phyloP scores from a whole-genome alignment of 345 rosid species.

The Corymbia maculata region DNA sequence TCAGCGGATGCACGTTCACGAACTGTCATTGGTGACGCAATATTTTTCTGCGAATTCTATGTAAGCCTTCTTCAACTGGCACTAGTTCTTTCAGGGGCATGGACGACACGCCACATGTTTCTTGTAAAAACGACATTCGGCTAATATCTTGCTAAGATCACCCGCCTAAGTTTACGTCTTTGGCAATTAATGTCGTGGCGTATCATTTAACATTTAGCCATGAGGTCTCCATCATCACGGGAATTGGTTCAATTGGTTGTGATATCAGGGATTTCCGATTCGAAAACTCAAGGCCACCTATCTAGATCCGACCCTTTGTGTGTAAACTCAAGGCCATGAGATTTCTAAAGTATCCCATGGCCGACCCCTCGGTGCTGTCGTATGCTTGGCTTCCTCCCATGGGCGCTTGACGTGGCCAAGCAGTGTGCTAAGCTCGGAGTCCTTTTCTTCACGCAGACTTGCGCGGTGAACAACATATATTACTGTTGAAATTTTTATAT shows the following conservation, averaged over 20 bases:
- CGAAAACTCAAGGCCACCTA: neutral
- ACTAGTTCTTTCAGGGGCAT: neutral
- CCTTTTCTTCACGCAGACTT: constrained; percentile 23
- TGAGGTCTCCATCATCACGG: neutral
- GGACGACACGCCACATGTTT: neutral
- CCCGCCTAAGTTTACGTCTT: no score
- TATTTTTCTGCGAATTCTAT: no score
- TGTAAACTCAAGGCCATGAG: neutral
- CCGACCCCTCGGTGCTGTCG: neutral
- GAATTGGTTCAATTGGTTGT: neutral
- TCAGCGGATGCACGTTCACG: no score
- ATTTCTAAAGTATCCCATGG: no score
- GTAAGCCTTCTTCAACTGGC: neutral
- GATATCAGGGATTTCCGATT: neutral
- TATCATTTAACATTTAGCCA: no score
- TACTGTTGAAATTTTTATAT: no score
- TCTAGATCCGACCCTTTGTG: neutral
- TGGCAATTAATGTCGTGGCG: no score
- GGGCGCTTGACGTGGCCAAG: constrained; percentile 31
- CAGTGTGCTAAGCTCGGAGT: constrained; percentile 11
- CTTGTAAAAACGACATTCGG: neutral
- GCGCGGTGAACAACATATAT: constrained; percentile 14
- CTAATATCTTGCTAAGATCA: neutral
- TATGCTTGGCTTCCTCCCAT: constrained; percentile 17
- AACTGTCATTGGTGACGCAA: no score